Conservation (phyloP, 495 filamentous ascomycete species). For the Podospora sp. region DNA sequence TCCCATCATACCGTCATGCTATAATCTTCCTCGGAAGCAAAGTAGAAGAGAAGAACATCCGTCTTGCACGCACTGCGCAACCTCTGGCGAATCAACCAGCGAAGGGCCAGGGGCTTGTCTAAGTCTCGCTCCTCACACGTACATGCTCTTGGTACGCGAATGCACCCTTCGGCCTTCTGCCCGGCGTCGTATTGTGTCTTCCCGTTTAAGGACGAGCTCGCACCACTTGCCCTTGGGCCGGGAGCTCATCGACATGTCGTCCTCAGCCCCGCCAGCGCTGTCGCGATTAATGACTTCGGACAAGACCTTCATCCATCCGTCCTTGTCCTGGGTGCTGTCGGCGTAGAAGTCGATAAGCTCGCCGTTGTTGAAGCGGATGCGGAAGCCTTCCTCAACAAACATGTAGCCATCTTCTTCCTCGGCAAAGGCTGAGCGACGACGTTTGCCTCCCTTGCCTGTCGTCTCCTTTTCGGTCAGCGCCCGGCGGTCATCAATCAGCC, state of each 20-base stretch:
- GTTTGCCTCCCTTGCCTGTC: conserved; percentile 69
- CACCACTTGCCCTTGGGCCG: conserved; percentile 70
- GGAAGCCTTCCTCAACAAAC: conserved; percentile 99
- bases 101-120: not conserved
- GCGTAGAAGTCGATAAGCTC: conserved; percentile 99
- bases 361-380: conserved; percentile 95
- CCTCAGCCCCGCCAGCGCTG: conserved; percentile 36
- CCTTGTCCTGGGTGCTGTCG: conserved; percentile 80
- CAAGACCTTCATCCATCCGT: conserved; percentile 93
- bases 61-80: not conserved
- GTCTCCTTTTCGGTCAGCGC: conserved; percentile 79
- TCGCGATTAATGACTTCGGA: conserved; percentile 75
- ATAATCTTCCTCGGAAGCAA: not conserved
- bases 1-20: conserved; percentile 16
- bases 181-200: conserved; percentile 49
- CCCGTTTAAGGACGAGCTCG: conserved; percentile 73
- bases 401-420: conserved; percentile 99
- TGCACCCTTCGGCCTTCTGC: conserved; percentile 48
- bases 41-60: conserved; percentile 6
- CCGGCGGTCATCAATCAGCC: conserved; percentile 90
- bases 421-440: conserved; percentile 91
- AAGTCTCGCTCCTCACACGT: conserved; percentile 22
- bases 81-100: not conserved
- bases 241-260: conserved; percentile 43
- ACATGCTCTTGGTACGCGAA: conserved; percentile 58